These are phyloP conservation scores for Daldinia bambusicola DNA, from an alignment of 495 filamentous ascomycete genomes.

Conservation along the genomic window DNA sequence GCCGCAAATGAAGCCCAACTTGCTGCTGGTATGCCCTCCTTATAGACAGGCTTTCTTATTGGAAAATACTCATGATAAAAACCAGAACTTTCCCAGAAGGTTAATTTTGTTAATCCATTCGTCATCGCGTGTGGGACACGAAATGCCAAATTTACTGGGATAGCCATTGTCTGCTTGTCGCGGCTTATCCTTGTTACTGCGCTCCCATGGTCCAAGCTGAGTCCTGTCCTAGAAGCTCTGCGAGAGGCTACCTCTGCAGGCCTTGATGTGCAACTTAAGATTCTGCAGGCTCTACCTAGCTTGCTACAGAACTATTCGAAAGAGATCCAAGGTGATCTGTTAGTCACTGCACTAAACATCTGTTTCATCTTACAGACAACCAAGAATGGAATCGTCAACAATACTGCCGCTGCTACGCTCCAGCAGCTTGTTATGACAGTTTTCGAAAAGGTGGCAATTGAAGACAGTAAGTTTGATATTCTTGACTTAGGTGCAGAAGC, in stretches of 20 bases:
- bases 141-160: conserved; percentile 87
- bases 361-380: conserved; percentile 89
- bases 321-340: conserved; percentile 80
- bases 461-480: conserved; percentile 70
- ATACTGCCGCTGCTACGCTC: conserved; percentile 92
- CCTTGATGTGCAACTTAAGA: conserved; percentile 94
- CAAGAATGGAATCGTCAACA: conserved; percentile 91
- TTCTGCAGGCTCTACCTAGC: conserved; percentile 91
- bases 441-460: conserved; percentile 87
- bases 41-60: not conserved
- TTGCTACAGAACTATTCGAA: conserved; percentile 89
- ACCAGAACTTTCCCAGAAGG: conserved; percentile 81
- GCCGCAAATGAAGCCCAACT: conserved; percentile 83
- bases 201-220: conserved; percentile 75
- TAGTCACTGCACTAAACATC: conserved; percentile 84
- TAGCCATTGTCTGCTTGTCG: conserved; percentile 87
- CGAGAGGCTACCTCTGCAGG: conserved; percentile 79
- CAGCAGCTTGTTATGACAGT: conserved; percentile 92
- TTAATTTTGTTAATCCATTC: conserved; percentile 90
- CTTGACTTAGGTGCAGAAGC: conserved; percentile 7
- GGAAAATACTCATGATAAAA: conserved; percentile 40
- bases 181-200: conserved; percentile 83
- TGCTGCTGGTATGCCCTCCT: conserved; percentile 71
- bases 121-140: conserved; percentile 88
- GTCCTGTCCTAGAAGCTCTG: conserved; percentile 86